Evolutionary conservation across 2,329 filamentous ascomycete genomes (phyloP).

Genomic region (Lojkania enalia): DNA sequence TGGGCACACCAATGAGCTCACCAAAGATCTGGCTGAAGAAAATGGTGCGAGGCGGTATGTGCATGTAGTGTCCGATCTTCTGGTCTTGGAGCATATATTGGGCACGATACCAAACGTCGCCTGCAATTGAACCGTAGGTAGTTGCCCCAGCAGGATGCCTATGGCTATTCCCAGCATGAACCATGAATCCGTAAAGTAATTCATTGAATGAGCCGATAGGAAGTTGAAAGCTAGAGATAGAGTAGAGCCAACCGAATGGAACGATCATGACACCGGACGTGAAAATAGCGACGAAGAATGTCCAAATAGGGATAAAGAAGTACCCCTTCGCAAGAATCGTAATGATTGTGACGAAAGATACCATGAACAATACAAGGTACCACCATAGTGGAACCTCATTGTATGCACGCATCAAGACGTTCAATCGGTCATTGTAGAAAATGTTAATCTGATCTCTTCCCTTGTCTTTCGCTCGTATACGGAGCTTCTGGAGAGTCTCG

Average conservation of each 20-base stretch:
- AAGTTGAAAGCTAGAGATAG: constrained; percentile 59
- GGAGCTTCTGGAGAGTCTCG: constrained; percentile 51
- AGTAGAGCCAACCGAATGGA: constrained; percentile 63
- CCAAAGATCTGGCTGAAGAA: constrained; percentile 66
- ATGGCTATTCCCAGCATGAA: constrained; percentile 54
- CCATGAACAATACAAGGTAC: constrained; percentile 57
- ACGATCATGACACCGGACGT: constrained; percentile 61
- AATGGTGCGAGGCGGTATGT: constrained; percentile 61
- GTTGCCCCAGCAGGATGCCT: constrained; percentile 63
- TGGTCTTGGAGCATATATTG: constrained; percentile 61
- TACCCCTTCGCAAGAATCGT: constrained; percentile 55
- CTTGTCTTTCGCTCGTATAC: constrained; percentile 33
- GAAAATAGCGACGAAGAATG: constrained; percentile 60
- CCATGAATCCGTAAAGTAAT: constrained; percentile 63
- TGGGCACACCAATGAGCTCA: constrained; percentile 60
- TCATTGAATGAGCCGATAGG: constrained; percentile 64
- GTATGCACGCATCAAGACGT: constrained; percentile 60
- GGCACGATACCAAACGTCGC: constrained; percentile 58
- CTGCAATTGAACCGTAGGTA: constrained; percentile 62
- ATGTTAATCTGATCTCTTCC: constrained; percentile 49
- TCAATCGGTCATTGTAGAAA: constrained; percentile 63
- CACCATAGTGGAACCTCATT: constrained; percentile 63
- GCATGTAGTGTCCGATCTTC: constrained; percentile 68
- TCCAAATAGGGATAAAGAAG: constrained; percentile 64
- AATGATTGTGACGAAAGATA: constrained; percentile 56